Base-by-base conservation (phyloP, 345 rosid species). In the Arabidopsis arenosa region DNA sequence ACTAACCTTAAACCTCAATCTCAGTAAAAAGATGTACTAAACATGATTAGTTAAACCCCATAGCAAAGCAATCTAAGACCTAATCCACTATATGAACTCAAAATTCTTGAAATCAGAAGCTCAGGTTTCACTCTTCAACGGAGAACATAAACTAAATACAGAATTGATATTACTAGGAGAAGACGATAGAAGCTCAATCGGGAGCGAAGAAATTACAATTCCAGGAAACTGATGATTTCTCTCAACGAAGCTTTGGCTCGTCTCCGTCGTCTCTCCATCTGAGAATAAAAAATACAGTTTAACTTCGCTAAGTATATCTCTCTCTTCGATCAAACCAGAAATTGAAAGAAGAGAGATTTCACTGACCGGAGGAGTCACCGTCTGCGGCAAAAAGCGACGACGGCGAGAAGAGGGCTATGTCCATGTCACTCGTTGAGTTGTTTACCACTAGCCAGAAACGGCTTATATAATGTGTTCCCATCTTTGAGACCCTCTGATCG, bases 401-500 rank as follows among this genome's bases (percentile, higher is more conserved):
- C 33, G 97, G 89, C n/a, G 99, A 95, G 83, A 95, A 95, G 59
- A 90, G 86, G 56, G 99, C 97, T 40, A 87, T 87, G 84, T 95
- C 99, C 98, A 92, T 94, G 61, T 15, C 17, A 8, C 14, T 72
- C 40, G 68, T 14, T 23, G 35, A 54, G 52, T 53, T 52, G 26
- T 68, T 23, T 23, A 23, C 26, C 26, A 23, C 26, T 23, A 23
- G 26, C 26, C 26, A 23, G 26, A 23, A 23, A 17, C 28, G 51
- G 30, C 32, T 60, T 60, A 44, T 32, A 5, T 28, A 36, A 3
- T 2, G 45, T 5, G 10, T 47, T 47, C n/a, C 11, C 30, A 30
- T 45, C 26, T 44, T 13, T 0, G 7, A 9, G 21, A 70, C 4
- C 56, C 55, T 57, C 65, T 57, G 35, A 5, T 0, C 47, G 0